A percentile compares a stretch with the other conserved stretches of the same genome.
Evolutionary conservation across 2,329 filamentous ascomycete genomes (phyloP).

Genomic region (Thermoascus crustaceus): DNA sequence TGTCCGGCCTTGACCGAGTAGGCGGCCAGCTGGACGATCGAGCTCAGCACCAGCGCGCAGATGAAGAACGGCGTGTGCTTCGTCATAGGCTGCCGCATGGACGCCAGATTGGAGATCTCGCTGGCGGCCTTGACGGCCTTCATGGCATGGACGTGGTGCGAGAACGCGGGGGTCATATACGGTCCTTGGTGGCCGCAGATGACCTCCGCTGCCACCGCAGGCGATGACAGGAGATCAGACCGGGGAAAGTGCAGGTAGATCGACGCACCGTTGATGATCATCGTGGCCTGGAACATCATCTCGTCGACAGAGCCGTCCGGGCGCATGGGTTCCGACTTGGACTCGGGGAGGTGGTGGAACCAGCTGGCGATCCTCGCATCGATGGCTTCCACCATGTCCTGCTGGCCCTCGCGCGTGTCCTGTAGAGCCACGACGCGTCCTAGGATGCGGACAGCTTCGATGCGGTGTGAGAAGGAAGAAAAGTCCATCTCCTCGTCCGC

Average conservation of each 20-base stretch:
- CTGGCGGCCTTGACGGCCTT: constrained; percentile 75
- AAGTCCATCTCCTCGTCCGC: constrained; percentile 58
- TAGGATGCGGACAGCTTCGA: constrained; percentile 71
- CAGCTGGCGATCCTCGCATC: constrained; percentile 60
- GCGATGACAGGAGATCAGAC: constrained; percentile 59
- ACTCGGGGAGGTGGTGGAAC: constrained; percentile 66
- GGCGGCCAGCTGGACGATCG: constrained; percentile 72
- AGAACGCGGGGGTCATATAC: constrained; percentile 31
- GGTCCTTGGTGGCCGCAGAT: constrained; percentile 35
- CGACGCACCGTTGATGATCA: constrained; percentile 57
- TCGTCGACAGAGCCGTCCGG: constrained; percentile 69
- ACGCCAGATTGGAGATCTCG: constrained; percentile 68
- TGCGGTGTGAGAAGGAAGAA: constrained; percentile 77
- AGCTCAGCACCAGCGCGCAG: constrained; percentile 68
- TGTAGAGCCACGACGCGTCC: constrained; percentile 58
- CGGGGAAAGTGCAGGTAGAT: constrained; percentile 74
- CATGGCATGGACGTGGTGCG: constrained; percentile 54
- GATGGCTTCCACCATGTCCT: constrained; percentile 53
- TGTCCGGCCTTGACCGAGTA: constrained; percentile 56
- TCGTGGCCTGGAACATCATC: constrained; percentile 84
- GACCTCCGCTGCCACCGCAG: constrained; percentile 41
- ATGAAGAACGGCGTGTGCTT: constrained; percentile 79
- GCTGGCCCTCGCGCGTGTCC: constrained; percentile 30
- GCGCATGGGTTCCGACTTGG: constrained; percentile 62
- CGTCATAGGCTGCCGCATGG: constrained; percentile 48